phyloP scores from a whole-genome alignment of 441 rosid species.

The Aquilaria agallochum region DNA sequence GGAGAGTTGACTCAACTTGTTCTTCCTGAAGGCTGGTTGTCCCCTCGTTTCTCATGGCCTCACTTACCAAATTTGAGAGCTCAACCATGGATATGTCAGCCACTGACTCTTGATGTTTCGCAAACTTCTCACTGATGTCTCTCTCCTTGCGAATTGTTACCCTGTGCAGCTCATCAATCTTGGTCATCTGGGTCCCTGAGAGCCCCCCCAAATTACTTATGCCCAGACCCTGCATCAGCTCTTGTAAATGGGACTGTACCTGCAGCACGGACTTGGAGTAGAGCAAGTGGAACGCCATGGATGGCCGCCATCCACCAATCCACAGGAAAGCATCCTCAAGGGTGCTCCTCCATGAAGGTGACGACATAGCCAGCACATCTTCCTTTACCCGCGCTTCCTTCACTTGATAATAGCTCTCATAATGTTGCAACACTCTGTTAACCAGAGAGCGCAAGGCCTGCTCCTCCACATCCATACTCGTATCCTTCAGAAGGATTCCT shows the following conservation, averaged over 20 bases:
- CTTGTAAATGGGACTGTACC: slow-evolving; percentile 27
- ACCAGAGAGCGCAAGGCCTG: slow-evolving; percentile 12
- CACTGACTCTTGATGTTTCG: slow-evolving; percentile 35
- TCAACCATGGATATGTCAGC: slow-evolving; percentile 32
- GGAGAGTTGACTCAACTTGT: slow-evolving; percentile 17
- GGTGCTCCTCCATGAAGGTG: slow-evolving; percentile 38
- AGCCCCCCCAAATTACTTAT: slow-evolving; percentile 35
- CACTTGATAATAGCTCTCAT: slow-evolving; percentile 33
- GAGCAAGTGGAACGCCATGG: slow-evolving; percentile 46
- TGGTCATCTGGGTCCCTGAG: slow-evolving; percentile 25
- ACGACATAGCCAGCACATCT: slow-evolving; percentile 34
- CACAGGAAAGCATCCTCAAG: slow-evolving; percentile 40
- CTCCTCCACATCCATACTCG: not conserved
- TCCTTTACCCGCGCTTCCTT: slow-evolving; percentile 30
- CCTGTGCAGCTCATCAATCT: slow-evolving; percentile 27
- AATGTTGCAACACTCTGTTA: slow-evolving; percentile 30
- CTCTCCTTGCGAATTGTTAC: slow-evolving; percentile 30
- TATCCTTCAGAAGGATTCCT: not conserved
- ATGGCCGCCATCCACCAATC: slow-evolving; percentile 46
- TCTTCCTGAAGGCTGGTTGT: slow-evolving; percentile 1
- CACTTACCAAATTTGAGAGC: slow-evolving; percentile 20
- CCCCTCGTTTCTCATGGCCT: slow-evolving; percentile 12
- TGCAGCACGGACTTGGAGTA: slow-evolving; percentile 44
- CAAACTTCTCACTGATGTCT: slow-evolving; percentile 28
- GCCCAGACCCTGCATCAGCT: slow-evolving; percentile 25